Conservation (phyloP, 192 early-diverging fungal genomes). For the Coemansia sp. region DNA sequence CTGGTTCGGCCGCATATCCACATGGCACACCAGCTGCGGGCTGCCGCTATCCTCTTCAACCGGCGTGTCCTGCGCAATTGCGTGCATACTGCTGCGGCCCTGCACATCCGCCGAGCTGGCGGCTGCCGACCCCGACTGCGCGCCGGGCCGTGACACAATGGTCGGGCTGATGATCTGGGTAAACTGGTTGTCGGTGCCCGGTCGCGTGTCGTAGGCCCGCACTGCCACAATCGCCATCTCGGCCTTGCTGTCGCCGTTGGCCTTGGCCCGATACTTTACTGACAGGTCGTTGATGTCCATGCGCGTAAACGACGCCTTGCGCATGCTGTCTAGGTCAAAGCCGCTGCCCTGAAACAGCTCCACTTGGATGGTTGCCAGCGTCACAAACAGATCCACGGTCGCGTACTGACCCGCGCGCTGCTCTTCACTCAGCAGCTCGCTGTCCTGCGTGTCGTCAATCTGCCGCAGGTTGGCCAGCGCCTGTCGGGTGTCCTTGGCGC, state of each 20-base stretch:
- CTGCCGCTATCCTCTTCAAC: conserved; percentile 36
- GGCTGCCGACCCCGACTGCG: neutral
- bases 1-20: conserved; percentile 47
- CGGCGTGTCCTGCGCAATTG: conserved; percentile 38
- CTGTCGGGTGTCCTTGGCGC: conserved; percentile 27
- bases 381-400: conserved; percentile 56
- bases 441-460: neutral
- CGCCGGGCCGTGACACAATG: neutral
- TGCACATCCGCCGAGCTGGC: neutral
- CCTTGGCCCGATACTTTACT: conserved; percentile 56
- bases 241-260: conserved; percentile 61
- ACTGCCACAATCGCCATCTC: conserved; percentile 68
- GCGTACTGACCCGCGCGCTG: conserved; percentile 29
- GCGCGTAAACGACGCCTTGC: conserved; percentile 53
- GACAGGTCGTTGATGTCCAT: conserved; percentile 50
- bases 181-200: conserved; percentile 70
- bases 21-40: conserved; percentile 47
- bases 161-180: conserved; percentile 69
- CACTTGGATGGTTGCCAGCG: conserved; percentile 68
- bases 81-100: conserved; percentile 36
- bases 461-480: conserved; percentile 44
- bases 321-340: conserved; percentile 49
- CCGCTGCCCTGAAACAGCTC: conserved; percentile 71
- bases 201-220: conserved; percentile 76
- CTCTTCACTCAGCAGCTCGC: neutral